These are phyloP conservation scores for Rhodotorula babjevae DNA, from an alignment of 768 basidiomycete genomes.

Conservation along the genomic window DNA sequence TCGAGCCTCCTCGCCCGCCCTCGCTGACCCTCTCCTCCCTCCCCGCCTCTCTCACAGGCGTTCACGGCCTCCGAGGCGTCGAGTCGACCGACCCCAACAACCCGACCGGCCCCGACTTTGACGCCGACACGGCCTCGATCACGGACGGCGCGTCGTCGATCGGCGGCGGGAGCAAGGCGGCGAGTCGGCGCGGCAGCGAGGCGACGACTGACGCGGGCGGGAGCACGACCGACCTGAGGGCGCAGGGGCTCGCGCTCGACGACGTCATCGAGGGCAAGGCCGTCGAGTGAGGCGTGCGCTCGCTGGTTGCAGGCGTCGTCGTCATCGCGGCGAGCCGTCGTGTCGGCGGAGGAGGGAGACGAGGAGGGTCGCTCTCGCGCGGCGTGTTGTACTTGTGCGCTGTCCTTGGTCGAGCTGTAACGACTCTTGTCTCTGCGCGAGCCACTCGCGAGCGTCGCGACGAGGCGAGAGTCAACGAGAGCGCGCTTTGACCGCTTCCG, in stretches of 20 bases:
- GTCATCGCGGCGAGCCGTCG: too few relatives aligned
- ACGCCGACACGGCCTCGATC: conserved; percentile 5
- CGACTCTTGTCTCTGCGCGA: too few relatives aligned
- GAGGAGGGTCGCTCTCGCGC: too few relatives aligned
- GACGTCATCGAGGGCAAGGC: conserved; percentile 31
- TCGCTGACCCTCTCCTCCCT: too few relatives aligned
- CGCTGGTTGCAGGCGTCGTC: too few relatives aligned
- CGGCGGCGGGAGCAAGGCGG: conserved; percentile 15
- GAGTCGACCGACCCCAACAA: background rate
- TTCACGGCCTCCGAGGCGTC: conserved; percentile 35
- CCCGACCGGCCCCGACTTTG: conserved; percentile 9
- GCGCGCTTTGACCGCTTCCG: too few relatives aligned
- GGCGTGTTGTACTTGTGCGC: too few relatives aligned
- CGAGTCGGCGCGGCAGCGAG: conserved; percentile 25
- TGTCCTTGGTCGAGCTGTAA: too few relatives aligned
- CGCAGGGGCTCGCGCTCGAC: conserved; percentile 7
- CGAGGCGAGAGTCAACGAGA: too few relatives aligned
- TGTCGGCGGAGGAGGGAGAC: too few relatives aligned
- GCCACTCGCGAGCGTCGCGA: too few relatives aligned
- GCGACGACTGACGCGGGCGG: conserved; percentile 22
- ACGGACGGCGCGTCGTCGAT: conserved; percentile 28
- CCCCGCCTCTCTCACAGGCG: conserved; percentile 2
- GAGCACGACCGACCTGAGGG: background rate
- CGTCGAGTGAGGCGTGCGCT: background rate
- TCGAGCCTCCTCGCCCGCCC: background rate